Percentiles rank a stretch among this genome's conserved stretches.
Conservation (phyloP, 208 protist species). For the Leishmania tarentolae region DNA sequence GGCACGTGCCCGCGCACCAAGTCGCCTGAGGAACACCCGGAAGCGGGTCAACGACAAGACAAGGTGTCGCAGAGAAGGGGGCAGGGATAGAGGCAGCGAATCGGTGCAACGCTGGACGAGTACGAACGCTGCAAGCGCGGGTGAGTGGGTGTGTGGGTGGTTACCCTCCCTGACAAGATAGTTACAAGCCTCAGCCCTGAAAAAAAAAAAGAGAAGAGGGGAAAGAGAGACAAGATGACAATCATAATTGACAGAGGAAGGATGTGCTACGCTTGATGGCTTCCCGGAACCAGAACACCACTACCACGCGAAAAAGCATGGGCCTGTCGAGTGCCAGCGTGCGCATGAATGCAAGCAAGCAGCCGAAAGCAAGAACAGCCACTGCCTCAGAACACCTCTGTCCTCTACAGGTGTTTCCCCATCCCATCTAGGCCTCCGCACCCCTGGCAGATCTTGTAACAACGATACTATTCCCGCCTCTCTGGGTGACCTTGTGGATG, state of each 20-base stretch:
- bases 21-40: neutral
- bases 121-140: neutral
- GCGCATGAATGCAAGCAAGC: neutral
- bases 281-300: neutral
- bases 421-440: neutral
- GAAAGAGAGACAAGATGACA: neutral
- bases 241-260: neutral
- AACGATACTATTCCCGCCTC: neutral
- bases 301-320: too few species aligned
- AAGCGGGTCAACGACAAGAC: too few species aligned
- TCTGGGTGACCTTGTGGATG: neutral
- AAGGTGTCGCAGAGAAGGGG: neutral
- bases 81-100: neutral
- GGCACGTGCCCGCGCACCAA: neutral
- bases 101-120: neutral
- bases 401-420: neutral
- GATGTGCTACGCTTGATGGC: neutral
- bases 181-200: neutral
- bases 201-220: neutral
- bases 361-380: neutral
- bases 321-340: neutral
- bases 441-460: neutral
- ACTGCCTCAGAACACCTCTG: neutral
- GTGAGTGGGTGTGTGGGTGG: neutral
- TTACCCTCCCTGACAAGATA: neutral